phyloP scores from a whole-genome alignment of 1,139 yeast genomes.

The Hemisphaericaspora xylanilytica region DNA sequence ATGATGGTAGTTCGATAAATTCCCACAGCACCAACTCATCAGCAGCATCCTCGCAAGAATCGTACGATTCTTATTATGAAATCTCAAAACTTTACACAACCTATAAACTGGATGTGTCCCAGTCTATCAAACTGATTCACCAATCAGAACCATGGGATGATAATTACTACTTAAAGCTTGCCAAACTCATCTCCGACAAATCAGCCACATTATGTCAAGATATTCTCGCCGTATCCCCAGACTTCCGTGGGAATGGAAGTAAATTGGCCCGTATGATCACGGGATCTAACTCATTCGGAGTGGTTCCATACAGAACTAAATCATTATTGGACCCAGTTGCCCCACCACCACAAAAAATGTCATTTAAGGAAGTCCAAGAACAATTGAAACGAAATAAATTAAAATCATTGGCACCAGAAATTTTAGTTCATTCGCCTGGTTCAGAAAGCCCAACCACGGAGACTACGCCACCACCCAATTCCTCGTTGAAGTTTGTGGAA shows the following conservation, averaged over 20 bases:
- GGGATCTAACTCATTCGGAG: conserved; percentile 43
- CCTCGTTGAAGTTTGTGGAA: conserved; percentile 27
- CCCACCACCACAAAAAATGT: conserved; percentile 22
- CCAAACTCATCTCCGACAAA: conserved; percentile 37
- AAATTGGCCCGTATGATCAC: conserved; percentile 46
- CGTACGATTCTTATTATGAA: conserved; percentile 43
- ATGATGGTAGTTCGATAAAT: conserved; percentile 21
- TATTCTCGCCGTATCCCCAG: conserved; percentile 38
- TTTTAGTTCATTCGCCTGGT: not conserved
- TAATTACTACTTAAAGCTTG: conserved; percentile 30
- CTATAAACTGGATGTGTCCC: conserved; percentile 25
- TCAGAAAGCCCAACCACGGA: not conserved
- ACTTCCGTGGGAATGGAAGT: conserved; percentile 44
- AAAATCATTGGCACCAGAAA: conserved; percentile 4
- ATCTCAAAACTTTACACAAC: conserved; percentile 33
- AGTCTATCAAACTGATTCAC: not conserved
- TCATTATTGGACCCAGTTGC: conserved; percentile 37
- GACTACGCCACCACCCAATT: conserved; percentile 14
- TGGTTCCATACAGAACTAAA: conserved; percentile 42
- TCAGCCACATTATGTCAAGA: conserved; percentile 40
- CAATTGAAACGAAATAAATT: conserved; percentile 20
- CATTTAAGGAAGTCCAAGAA: conserved; percentile 39
- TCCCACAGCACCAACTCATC: conserved; percentile 16
- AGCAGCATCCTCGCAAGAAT: conserved; percentile 22
- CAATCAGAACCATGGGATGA: conserved; percentile 20